Evolutionary conservation across 1,139 yeast species (phyloP).

Genomic region (Insectozyma bohioensis): DNA sequence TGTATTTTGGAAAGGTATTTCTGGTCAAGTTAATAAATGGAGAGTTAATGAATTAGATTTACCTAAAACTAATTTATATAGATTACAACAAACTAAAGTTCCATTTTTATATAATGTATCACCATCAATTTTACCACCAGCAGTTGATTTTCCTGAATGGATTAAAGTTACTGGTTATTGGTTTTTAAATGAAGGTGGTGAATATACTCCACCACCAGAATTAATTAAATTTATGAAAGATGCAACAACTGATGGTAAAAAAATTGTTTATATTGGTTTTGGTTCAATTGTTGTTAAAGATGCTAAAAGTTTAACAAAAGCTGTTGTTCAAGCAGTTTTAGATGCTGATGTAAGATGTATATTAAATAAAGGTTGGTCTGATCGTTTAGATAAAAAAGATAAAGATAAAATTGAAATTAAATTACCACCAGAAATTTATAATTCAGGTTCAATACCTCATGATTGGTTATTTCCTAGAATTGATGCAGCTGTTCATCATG

Average conservation of each 20-base stretch:
- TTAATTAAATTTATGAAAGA: constrained; percentile 58
- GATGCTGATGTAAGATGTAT: constrained; percentile 84
- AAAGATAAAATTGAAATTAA: constrained; percentile 42
- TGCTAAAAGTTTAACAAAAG: constrained; percentile 73
- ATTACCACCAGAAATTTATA: constrained; percentile 69
- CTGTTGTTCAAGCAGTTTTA: constrained; percentile 74
- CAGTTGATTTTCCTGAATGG: constrained; percentile 94
- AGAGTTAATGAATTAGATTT: constrained; percentile 64
- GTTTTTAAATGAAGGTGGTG: constrained; percentile 77
- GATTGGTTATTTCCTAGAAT: constrained; percentile 90
- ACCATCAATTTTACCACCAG: constrained; percentile 85
- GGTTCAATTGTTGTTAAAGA: constrained; percentile 92
- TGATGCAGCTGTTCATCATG: constrained; percentile 96
- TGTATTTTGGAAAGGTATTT: constrained; percentile 89
- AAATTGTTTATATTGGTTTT: constrained; percentile 87
- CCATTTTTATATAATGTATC: constrained; percentile 91
- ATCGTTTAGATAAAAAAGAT: constrained; percentile 45
- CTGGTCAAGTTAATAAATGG: constrained; percentile 90
- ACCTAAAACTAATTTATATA: constrained; percentile 66
- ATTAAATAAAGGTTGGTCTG: constrained; percentile 94
- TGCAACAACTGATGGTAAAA: constrained; percentile 62
- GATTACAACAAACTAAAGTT: constrained; percentile 71
- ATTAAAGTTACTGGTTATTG: constrained; percentile 92
- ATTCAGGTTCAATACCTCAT: constrained; percentile 78
- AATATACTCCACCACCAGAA: constrained; percentile 66